Percentiles rank a stretch among this genome's conserved stretches.
These are phyloP conservation scores for Ilyonectria robusta DNA, from an alignment of 2,329 filamentous ascomycete species.

Conservation along the genomic window DNA sequence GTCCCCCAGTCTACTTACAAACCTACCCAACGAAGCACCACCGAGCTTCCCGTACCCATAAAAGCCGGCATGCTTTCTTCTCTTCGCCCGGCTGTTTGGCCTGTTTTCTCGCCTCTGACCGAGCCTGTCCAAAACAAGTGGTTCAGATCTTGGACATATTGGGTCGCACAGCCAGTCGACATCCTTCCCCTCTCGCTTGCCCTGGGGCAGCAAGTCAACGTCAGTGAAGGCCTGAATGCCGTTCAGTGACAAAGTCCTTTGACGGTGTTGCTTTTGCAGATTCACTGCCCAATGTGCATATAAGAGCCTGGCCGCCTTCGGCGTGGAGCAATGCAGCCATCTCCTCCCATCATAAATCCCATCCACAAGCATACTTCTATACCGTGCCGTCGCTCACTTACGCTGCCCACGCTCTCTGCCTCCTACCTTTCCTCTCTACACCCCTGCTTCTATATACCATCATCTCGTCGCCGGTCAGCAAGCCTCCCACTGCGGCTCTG, in stretches of 20 bases:
- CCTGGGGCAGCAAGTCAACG: slow-evolving; percentile 35
- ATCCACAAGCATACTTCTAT: slow-evolving; percentile 16
- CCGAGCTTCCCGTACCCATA: slow-evolving; percentile 45
- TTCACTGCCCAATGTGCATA: slow-evolving; percentile 43
- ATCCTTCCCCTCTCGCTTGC: slow-evolving; percentile 50
- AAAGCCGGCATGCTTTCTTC: slow-evolving; percentile 39
- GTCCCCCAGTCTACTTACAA: slow-evolving; percentile 11
- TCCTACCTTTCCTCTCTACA: background rate
- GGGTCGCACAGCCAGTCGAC: slow-evolving; percentile 52
- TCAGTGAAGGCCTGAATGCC: slow-evolving; percentile 37
- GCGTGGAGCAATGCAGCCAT: slow-evolving; percentile 27
- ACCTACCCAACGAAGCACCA: slow-evolving; percentile 25
- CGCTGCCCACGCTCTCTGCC: background rate
- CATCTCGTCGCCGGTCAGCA: background rate
- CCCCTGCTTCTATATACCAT: slow-evolving; percentile 1
- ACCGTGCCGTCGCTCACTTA: background rate
- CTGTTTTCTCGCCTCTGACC: slow-evolving; percentile 51
- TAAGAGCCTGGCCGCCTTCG: slow-evolving; percentile 43
- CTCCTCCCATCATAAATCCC: slow-evolving; percentile 33
- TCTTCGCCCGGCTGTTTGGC: slow-evolving; percentile 42
- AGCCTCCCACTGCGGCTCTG: slow-evolving; percentile 17
- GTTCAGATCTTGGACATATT: slow-evolving; percentile 55
- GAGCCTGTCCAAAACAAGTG: slow-evolving; percentile 54
- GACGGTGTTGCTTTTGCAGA: slow-evolving; percentile 47
- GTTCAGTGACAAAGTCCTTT: slow-evolving; percentile 40